Evolutionary conservation across 2,329 filamentous ascomycete genomes (phyloP).

Genomic region (Paramyrothecium roridum): DNA sequence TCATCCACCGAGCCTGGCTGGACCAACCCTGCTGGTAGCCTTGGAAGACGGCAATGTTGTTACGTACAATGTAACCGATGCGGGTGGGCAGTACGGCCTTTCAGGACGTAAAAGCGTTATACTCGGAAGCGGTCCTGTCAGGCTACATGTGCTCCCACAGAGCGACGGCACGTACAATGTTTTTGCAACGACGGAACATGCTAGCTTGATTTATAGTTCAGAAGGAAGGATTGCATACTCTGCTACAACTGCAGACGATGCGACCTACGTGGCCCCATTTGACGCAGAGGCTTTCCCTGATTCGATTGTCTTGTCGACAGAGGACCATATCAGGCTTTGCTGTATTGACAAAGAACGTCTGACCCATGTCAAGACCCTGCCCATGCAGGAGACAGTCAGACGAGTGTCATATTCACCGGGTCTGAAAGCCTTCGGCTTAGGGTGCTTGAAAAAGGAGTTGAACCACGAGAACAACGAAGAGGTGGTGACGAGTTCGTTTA

Average conservation of each 20-base stretch:
- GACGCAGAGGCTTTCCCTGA: constrained; percentile 76
- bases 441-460: constrained; percentile 76
- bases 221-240: constrained; percentile 90
- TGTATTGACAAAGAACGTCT: constrained; percentile 79
- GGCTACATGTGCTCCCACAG: constrained; percentile 74
- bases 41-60: constrained; percentile 91
- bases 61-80: constrained; percentile 69
- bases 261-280: constrained; percentile 78
- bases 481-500: constrained; percentile 74
- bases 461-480: constrained; percentile 62
- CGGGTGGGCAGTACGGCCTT: constrained; percentile 52
- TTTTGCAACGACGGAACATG: constrained; percentile 91
- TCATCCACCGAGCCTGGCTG: constrained; percentile 53
- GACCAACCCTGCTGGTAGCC: constrained; percentile 79
- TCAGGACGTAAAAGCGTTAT: constrained; percentile 76
- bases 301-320: constrained; percentile 78
- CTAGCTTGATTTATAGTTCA: constrained; percentile 86
- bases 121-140: constrained; percentile 80
- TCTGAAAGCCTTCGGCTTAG: constrained; percentile 80
- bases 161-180: constrained; percentile 69
- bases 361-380: constrained; percentile 81
- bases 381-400: constrained; percentile 78
- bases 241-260: constrained; percentile 85
- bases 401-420: constrained; percentile 80
- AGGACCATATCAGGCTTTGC: constrained; percentile 73